Base-by-base conservation (phyloP, 768 basidiomycete species). In the Tricholoma bakamatsutake region DNA sequence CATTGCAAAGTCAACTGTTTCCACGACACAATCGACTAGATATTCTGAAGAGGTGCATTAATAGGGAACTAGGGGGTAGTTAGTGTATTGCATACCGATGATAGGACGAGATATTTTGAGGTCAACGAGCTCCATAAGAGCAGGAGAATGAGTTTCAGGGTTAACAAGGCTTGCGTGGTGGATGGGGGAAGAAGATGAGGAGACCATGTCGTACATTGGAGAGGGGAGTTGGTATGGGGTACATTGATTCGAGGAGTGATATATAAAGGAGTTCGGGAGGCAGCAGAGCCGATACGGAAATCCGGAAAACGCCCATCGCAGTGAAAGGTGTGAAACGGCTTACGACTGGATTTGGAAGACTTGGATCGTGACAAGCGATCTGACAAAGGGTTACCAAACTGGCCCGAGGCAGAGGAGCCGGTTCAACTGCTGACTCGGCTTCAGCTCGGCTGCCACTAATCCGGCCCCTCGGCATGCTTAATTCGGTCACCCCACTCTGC, bases 1-100 rank as follows among this genome's bases (percentile, higher is more conserved):
- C 70, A 90, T 80, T 12, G 88, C 87, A 64, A 78, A 88, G 70
- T 88, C 85, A 52, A 90, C 88, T 0, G 87, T 84, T 57, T 90
- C 87, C 5, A 79, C 72, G 7, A 89, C 84, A 21, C 69, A 76
- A 67, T 90, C 86, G 12, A 87, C 79, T 54, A 86, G 72, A 69
- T 87, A 84, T 55, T 90, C 88, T 90, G 59, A n/a, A 48, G 45
- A 42, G 43, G 45, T 2, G 48, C 40, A 30, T 57, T 45, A 57
- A 61, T 17, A 31, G 55, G 12, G 8, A 34, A n/a, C 18, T 28
- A 28, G 24, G 21, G 3, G 21, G 21, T 24, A 24, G 21, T 24
- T 3, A 53, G 31, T 27, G 43, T 13, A n/a, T 4, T 3, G 79
- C 85, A 45, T 61, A 90, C 88, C 86, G 52, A 87, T 81, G 66